Evolutionary conservation across 805 yeast genomes (phyloP).

Genomic region (Lachancea fermentati): DNA sequence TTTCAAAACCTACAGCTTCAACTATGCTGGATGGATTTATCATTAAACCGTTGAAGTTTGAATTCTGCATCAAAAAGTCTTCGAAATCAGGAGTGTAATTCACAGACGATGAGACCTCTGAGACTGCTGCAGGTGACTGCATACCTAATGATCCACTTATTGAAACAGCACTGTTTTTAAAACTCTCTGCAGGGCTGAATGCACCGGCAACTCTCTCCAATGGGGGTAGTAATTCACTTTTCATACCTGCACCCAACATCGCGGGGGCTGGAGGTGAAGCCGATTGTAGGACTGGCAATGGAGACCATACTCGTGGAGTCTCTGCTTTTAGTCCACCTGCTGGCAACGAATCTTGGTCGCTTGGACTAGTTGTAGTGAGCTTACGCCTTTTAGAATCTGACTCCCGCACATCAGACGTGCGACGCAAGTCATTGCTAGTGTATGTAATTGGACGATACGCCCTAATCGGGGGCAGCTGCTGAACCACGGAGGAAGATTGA

Average conservation of each 20-base stretch:
- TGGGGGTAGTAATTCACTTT: constrained; percentile 3
- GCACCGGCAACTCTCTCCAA: not conserved
- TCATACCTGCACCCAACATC: not conserved
- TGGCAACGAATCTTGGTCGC: constrained; percentile 3
- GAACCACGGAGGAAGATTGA: constrained; percentile 12
- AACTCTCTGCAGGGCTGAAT: not conserved
- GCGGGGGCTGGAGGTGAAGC: constrained; percentile 1
- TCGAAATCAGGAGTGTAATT: constrained; percentile 31
- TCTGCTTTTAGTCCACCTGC: constrained; percentile 1
- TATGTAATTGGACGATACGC: constrained; percentile 32
- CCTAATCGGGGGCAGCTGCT: constrained; percentile 29
- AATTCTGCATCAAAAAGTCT: constrained; percentile 30
- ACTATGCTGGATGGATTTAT: constrained; percentile 29
- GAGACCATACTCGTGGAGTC: constrained; percentile 1
- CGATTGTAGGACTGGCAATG: not conserved
- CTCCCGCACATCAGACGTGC: constrained; percentile 17
- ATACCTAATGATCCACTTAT: not conserved
- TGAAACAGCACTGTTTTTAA: not conserved
- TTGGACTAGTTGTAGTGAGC: constrained; percentile 1
- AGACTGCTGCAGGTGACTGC: constrained; percentile 16
- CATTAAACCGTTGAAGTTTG: constrained; percentile 29
- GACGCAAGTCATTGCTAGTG: constrained; percentile 28
- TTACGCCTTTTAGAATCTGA: constrained; percentile 24
- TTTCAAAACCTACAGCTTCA: constrained; percentile 29
- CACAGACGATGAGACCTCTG: constrained; percentile 17